Evolutionary conservation across 2,329 filamentous ascomycete species (phyloP), one percentile per base, ranked within the genome.

Genomic region (Nothopassalora personata): DNA sequence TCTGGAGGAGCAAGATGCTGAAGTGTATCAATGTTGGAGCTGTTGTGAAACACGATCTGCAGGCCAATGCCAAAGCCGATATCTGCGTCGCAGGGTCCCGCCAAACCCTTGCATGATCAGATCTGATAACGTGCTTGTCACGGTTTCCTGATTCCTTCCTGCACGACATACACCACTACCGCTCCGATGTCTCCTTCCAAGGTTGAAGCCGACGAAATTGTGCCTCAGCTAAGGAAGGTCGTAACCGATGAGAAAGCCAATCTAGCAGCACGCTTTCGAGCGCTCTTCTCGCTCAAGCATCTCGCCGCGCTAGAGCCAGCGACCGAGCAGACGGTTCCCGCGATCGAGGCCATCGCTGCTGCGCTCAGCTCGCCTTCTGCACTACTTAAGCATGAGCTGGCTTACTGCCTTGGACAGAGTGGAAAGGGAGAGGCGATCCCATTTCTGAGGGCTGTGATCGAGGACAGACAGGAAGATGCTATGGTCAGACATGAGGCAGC

Each of bases 401-500:
- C 94, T 28, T 99, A 99, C 78, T 99, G 94, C 72, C 83, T 99
- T 2, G 94, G 94, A 7, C 94, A 99, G 77, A 93, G 90, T 1
- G 86, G 86, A 59, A 91, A 96, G 71, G 75, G 81, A 53, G 86
- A 86, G 49, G 46, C 46, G 0, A 83, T 91, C 9, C 82, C 86
- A 9, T 87, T 86, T 63, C 80, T 99, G 66, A 83, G 86, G 59
- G 76, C 80, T 11, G 90, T 95, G 13, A 80, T 97, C 58, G 83
- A 88, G 65, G 84, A 97, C 74, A 77, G 86, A 63, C 72, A 84
- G n/a, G 91, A 97, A 75, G 92, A 97, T 78, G 77, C 89, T 39
- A 99, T 99, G 92, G 95, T 91, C 75, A 83, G 94, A 67, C 94
- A 99, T 70, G 94, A 99, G 79, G 93, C 94, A 15, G 94, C 93